A percentile compares a stretch with the other conserved stretches of the same genome.
phyloP scores from a whole-genome alignment of 129 eudicot species.

The Sambucus nigra region DNA sequence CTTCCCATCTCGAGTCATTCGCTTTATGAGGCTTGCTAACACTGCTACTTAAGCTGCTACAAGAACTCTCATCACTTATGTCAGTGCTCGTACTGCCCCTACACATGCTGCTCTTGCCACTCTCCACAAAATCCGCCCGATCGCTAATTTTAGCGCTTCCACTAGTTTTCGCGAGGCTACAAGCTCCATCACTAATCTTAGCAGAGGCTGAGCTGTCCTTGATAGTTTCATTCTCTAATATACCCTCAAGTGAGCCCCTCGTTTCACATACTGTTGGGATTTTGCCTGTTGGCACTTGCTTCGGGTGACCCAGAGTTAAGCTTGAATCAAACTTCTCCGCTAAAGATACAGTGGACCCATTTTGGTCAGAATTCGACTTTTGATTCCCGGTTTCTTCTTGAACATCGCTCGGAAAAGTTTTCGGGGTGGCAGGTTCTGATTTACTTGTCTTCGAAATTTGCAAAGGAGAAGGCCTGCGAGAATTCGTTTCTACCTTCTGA shows the following conservation, averaged over 20 bases:
- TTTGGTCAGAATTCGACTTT: not conserved
- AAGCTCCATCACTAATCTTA: constrained; percentile 21
- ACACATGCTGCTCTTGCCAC: constrained; percentile 34
- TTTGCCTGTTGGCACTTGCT: not conserved
- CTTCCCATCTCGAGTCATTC: constrained; percentile 37
- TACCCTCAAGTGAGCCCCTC: not conserved
- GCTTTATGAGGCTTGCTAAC: constrained; percentile 35
- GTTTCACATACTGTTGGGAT: not conserved
- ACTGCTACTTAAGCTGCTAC: constrained; percentile 34
- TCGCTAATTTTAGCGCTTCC: constrained; percentile 31
- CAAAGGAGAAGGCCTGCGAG: constrained; percentile 3
- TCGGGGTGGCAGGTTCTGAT: not conserved
- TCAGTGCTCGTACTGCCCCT: constrained; percentile 38
- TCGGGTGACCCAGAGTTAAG: not conserved
- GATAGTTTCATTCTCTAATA: constrained; percentile 15
- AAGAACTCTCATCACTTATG: constrained; percentile 29
- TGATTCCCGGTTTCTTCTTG: not conserved
- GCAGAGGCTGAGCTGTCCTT: constrained; percentile 22
- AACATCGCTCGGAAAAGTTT: not conserved
- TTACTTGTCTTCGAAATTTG: not conserved
- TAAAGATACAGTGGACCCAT: constrained; percentile 1
- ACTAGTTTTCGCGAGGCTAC: constrained; percentile 30
- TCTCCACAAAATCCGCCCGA: constrained; percentile 24
- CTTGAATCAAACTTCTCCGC: not conserved
- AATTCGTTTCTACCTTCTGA: constrained; percentile 24